phyloP scores from a whole-genome alignment of 1,284 basidiomycete species.

The Apiotrichum domesticum region DNA sequence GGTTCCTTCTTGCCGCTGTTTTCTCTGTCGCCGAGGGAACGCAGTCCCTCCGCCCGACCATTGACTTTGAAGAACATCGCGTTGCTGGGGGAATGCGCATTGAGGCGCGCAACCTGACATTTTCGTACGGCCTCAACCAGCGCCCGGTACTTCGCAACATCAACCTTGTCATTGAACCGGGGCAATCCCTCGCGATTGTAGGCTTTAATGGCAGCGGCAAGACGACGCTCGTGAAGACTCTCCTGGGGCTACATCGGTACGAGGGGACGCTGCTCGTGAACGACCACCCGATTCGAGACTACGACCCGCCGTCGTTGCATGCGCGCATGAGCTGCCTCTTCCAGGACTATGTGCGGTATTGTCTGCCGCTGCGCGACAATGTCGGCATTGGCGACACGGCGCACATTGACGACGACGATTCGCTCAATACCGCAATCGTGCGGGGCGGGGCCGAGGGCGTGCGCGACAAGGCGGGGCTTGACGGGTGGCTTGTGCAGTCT shows the following conservation, averaged over 20 bases:
- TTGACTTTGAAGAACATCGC: conserved; percentile 27
- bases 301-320: conserved; percentile 63
- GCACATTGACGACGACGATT: not conserved
- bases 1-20: conserved; percentile 8
- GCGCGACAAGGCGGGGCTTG: not conserved
- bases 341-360: conserved; percentile 72
- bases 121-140: conserved; percentile 65
- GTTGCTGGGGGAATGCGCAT: conserved; percentile 54
- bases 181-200: conserved; percentile 62
- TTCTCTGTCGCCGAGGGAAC: conserved; percentile 62
- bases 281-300: conserved; percentile 57
- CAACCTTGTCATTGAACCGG: conserved; percentile 59
- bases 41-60: not conserved
- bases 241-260: conserved; percentile 60
- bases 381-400: conserved; percentile 58
- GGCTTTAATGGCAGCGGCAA: conserved; percentile 11
- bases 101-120: conserved; percentile 63
- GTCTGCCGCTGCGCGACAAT: conserved; percentile 66
- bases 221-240: conserved; percentile 54
- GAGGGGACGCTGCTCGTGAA: conserved; percentile 51
- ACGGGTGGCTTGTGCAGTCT: not conserved
- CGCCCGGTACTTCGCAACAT: conserved; percentile 62
- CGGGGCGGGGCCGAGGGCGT: not conserved
- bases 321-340: conserved; percentile 65
- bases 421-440: conserved; percentile 45